Percentiles rank a stretch among this genome's conserved stretches.
Evolutionary conservation across 192 early-diverging fungal species (phyloP).

Genomic region (Backusella parvicylindrica): DNA sequence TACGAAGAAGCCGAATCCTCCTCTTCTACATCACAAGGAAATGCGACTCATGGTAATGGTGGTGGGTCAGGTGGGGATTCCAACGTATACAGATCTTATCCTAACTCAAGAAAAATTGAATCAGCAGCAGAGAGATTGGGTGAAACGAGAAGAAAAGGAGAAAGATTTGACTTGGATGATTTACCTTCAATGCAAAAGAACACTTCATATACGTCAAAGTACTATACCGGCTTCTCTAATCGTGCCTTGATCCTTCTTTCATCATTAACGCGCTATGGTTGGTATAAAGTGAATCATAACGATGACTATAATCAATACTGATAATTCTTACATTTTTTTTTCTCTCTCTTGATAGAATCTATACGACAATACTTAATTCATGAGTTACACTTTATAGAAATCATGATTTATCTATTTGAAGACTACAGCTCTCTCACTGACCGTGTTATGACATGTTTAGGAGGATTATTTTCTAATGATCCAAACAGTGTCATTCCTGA

Average conservation of each 20-base stretch:
- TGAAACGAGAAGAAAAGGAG: not conserved
- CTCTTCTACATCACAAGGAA: not conserved
- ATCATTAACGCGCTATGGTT: slow-evolving; percentile 18
- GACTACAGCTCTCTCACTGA: slow-evolving; percentile 13
- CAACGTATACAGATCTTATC: not conserved
- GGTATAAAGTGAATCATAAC: not conserved
- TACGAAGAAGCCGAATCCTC: not conserved
- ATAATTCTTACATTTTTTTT: not conserved
- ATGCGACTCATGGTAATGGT: not conserved
- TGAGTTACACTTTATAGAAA: slow-evolving; percentile 20
- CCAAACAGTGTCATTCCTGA: not conserved
- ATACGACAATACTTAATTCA: slow-evolving; percentile 19
- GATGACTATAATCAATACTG: not conserved
- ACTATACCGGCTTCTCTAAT: slow-evolving; percentile 4
- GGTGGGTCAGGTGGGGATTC: not conserved
- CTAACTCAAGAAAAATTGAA: not conserved
- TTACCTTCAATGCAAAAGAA: not conserved
- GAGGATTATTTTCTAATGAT: slow-evolving; percentile 3
- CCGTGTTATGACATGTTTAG: slow-evolving; percentile 20
- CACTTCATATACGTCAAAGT: not conserved
- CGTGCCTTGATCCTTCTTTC: slow-evolving; percentile 18
- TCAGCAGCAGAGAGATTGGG: slow-evolving; percentile 10
- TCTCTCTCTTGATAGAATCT: not conserved
- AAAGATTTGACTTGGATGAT: slow-evolving; percentile 1
- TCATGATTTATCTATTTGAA: slow-evolving; percentile 26